Percentiles rank a stretch among this genome's conserved stretches.
These are phyloP conservation scores for Onygena corvina DNA, from an alignment of 2,329 filamentous ascomycete genomes.

Conservation along the genomic window DNA sequence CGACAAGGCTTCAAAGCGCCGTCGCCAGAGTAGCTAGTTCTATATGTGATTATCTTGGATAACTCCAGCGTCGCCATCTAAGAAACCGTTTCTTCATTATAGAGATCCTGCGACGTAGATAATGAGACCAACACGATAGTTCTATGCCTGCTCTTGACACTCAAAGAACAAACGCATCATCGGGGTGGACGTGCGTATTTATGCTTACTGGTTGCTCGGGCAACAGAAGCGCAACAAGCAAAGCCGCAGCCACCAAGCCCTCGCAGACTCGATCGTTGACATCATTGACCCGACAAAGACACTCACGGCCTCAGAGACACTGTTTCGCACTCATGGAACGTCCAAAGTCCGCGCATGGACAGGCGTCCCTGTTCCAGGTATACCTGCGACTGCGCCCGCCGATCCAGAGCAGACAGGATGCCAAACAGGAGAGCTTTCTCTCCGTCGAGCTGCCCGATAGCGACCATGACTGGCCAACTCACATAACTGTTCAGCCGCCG, in stretches of 20 bases:
- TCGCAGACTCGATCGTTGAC: too few species aligned
- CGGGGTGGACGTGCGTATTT: too few species aligned
- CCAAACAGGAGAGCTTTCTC: conserved; percentile 38
- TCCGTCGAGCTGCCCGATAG: conserved; percentile 52
- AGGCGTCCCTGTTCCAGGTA: conserved; percentile 65
- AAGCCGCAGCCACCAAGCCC: too few species aligned
- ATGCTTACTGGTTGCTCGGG: too few species aligned
- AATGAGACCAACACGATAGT: too few species aligned
- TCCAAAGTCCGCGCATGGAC: conserved; percentile 31
- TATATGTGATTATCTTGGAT: background rate
- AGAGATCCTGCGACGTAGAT: too few species aligned
- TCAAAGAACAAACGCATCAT: too few species aligned
- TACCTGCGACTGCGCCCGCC: conserved; percentile 74
- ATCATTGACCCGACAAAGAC: background rate
- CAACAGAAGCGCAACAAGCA: too few species aligned
- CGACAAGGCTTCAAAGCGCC: background rate
- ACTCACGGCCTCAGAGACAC: too few species aligned
- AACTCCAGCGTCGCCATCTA: background rate
- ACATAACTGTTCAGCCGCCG: conserved; percentile 67
- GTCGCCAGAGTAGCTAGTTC: background rate
- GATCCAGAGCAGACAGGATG: conserved; percentile 24
- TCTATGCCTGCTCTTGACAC: too few species aligned
- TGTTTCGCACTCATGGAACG: too few species aligned
- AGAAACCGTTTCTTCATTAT: background rate
- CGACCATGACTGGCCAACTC: conserved; percentile 42